Conservation (phyloP, 192 early-diverging fungal species). For the Dissophora globulifera region DNA sequence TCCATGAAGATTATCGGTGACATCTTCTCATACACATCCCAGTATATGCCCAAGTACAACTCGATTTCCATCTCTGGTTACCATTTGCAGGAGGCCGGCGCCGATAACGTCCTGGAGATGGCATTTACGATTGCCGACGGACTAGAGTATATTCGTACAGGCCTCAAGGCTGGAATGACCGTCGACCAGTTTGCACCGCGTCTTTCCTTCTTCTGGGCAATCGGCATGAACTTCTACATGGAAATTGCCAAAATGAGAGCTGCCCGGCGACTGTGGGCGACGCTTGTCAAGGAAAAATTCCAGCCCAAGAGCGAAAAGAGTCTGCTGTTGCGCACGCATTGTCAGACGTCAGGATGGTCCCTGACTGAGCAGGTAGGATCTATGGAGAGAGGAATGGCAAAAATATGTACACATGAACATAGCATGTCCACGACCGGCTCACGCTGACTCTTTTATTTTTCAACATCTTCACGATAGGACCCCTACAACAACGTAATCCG, state of each 20-base stretch:
- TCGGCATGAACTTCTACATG: slow-evolving; percentile 97
- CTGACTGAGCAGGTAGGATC: slow-evolving; percentile 79
- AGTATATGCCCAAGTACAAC: slow-evolving; percentile 94
- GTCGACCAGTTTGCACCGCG: slow-evolving; percentile 90
- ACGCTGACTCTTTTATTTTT: too few species aligned
- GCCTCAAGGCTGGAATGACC: slow-evolving; percentile 85
- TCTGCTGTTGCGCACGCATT: slow-evolving; percentile 87
- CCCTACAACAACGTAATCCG: slow-evolving; percentile 93
- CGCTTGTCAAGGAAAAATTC: slow-evolving; percentile 84
- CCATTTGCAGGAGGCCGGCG: slow-evolving; percentile 93
- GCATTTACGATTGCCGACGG: slow-evolving; percentile 95
- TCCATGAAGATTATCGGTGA: slow-evolving; percentile 93
- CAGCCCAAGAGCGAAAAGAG: slow-evolving; percentile 82
- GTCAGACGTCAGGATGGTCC: slow-evolving; percentile 93
- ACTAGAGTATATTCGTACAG: slow-evolving; percentile 82
- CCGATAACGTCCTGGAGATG: slow-evolving; percentile 87
- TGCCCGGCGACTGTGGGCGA: slow-evolving; percentile 86
- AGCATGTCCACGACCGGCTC: too few species aligned
- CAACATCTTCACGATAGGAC: slow-evolving; percentile 68
- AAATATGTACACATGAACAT: too few species aligned
- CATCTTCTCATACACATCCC: slow-evolving; percentile 88
- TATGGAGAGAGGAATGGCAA: not conserved
- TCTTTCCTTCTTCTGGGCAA: slow-evolving; percentile 91
- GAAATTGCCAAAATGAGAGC: slow-evolving; percentile 93
- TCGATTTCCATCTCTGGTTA: slow-evolving; percentile 96